A percentile compares a stretch with the other conserved stretches of the same genome.
Evolutionary conservation across 2,329 filamentous ascomycete species (phyloP).

Genomic region (Alternaria consortialis): DNA sequence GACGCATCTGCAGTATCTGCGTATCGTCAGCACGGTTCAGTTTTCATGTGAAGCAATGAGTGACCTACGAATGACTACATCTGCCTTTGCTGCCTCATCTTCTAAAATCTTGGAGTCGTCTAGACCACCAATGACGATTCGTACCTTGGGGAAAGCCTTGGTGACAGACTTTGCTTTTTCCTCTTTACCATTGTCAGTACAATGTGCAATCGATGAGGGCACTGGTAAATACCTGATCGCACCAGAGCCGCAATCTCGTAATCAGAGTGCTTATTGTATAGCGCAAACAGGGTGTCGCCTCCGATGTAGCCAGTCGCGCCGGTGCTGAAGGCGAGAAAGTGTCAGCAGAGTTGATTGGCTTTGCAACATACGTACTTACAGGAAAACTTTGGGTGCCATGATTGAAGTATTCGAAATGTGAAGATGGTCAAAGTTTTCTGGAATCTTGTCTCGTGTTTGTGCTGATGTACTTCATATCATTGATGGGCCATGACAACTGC

Average conservation of each 20-base stretch:
- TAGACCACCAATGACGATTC: conserved; percentile 60
- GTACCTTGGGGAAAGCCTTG: conserved; percentile 56
- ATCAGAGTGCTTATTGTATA: conserved; percentile 57
- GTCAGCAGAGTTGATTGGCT: neutral
- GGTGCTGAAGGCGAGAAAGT: conserved; percentile 21
- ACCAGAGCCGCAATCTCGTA: conserved; percentile 58
- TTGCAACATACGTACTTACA: conserved; percentile 18
- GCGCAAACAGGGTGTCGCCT: conserved; percentile 54
- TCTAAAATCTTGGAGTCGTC: conserved; percentile 58
- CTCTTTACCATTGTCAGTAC: conserved; percentile 31
- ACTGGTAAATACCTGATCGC: conserved; percentile 31
- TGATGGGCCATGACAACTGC: neutral
- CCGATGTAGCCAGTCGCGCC: conserved; percentile 45
- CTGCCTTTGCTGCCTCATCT: conserved; percentile 59
- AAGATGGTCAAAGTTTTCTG: neutral
- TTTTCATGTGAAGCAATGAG: no score
- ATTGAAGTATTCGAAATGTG: neutral
- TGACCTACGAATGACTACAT: conserved; percentile 56
- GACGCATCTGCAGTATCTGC: conserved; percentile 41
- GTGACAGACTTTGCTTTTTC: conserved; percentile 56
- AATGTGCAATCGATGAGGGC: neutral
- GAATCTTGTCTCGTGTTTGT: neutral
- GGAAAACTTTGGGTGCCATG: conserved; percentile 38
- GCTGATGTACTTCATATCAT: conserved; percentile 1
- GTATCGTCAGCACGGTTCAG: neutral